Evolutionary conservation across 2,329 filamentous ascomycete species (phyloP).

Genomic region (Diaporthe batatas): DNA sequence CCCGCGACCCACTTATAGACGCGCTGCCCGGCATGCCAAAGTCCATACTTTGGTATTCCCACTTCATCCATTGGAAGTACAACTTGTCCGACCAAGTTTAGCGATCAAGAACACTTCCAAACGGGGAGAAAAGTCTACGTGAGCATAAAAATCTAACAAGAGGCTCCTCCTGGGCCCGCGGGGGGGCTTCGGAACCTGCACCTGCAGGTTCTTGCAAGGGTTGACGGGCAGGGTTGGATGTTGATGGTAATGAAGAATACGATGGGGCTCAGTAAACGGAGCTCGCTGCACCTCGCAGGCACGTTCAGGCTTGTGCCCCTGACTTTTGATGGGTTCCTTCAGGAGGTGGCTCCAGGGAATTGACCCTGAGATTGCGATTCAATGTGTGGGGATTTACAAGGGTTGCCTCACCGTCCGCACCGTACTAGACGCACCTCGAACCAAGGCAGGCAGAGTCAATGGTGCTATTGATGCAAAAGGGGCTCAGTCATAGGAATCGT

Average conservation of each 20-base stretch:
- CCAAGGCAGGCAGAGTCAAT: not conserved
- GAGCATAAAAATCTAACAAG: not conserved
- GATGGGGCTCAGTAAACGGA: not conserved
- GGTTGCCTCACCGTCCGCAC: not conserved
- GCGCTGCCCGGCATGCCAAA: not conserved
- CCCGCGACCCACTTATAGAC: conserved; percentile 5
- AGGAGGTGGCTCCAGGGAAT: conserved; percentile 6
- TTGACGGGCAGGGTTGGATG: not conserved
- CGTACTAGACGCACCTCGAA: not conserved
- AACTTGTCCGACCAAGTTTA: not conserved
- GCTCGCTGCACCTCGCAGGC: conserved; percentile 3
- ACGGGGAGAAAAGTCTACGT: not conserved
- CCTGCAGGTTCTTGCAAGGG: not conserved
- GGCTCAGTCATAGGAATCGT: not conserved
- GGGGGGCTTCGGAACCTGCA: not conserved
- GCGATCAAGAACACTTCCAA: not conserved
- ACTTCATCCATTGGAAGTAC: not conserved
- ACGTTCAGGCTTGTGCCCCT: not conserved
- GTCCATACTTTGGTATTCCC: no score
- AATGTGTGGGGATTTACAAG: not conserved
- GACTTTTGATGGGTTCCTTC: conserved; percentile 22
- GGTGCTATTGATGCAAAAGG: no score
- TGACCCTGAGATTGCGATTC: conserved; percentile 16
- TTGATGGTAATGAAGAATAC: not conserved
- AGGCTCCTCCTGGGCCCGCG: not conserved